phyloP scores from a whole-genome alignment of 2,329 filamentous ascomycete genomes.

The Claviceps spartinae region DNA sequence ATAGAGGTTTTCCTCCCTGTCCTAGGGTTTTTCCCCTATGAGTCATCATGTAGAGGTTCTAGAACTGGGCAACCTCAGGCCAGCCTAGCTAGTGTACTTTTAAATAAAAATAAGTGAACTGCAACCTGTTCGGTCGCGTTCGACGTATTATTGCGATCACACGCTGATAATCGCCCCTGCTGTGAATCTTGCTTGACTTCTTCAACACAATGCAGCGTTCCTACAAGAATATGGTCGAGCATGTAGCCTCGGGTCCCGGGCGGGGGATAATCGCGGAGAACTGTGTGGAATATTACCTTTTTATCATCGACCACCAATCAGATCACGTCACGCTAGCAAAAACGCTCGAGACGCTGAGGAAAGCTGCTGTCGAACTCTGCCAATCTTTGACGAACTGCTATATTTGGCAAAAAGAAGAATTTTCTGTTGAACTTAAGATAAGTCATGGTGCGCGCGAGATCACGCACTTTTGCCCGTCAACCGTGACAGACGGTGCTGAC shows the following conservation, averaged over 20 bases:
- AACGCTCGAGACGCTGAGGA: slow-evolving; percentile 59
- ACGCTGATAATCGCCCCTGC: too few species aligned
- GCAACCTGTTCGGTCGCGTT: too few species aligned
- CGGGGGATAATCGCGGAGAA: slow-evolving; percentile 53
- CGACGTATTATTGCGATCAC: neutral
- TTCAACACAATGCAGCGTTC: neutral
- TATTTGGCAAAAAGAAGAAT: slow-evolving; percentile 85
- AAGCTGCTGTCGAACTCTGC: slow-evolving; percentile 48
- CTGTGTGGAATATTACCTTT: slow-evolving; percentile 72
- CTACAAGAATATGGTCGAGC: neutral
- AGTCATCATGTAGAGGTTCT: too few species aligned
- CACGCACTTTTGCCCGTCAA: neutral
- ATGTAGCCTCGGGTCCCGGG: neutral
- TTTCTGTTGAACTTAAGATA: slow-evolving; percentile 54
- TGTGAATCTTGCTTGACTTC: neutral
- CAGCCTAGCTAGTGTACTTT: too few species aligned
- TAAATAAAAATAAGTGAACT: too few species aligned
- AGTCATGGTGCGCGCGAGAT: slow-evolving; percentile 33
- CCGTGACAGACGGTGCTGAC: neutral
- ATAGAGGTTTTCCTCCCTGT: too few species aligned
- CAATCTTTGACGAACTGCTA: slow-evolving; percentile 63
- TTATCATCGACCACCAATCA: slow-evolving; percentile 47
- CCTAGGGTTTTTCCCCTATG: too few species aligned
- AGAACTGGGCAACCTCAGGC: too few species aligned
- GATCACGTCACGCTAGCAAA: slow-evolving; percentile 44